Percentiles rank a stretch among this genome's conserved stretches.
phyloP scores from a whole-genome alignment of 208 protist species.

The Wallacemonas collosoma region DNA sequence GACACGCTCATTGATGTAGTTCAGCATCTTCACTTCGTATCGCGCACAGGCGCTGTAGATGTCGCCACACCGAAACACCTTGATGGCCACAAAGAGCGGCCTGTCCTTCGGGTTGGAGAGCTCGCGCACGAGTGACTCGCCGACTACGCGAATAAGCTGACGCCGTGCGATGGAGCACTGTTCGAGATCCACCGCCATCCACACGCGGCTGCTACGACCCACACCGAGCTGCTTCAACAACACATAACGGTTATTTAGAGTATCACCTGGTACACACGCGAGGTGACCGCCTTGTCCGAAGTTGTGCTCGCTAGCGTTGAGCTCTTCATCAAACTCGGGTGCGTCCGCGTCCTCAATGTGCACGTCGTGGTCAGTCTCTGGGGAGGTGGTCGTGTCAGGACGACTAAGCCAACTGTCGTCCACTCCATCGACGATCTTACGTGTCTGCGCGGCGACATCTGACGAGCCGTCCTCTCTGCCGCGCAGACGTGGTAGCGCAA shows the following conservation, averaged over 20 bases:
- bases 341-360: slow-evolving; percentile 12
- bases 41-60: slow-evolving; percentile 40
- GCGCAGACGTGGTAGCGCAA: background rate
- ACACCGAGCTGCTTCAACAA: slow-evolving; percentile 52
- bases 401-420: slow-evolving; percentile 1
- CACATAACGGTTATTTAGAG: slow-evolving; percentile 59
- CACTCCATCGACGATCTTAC: background rate
- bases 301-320: slow-evolving; percentile 37
- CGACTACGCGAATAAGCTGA: slow-evolving; percentile 40
- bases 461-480: background rate
- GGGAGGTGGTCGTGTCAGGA: background rate
- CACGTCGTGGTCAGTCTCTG: background rate
- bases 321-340: slow-evolving; percentile 17
- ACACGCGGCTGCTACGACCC: slow-evolving; percentile 60
- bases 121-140: slow-evolving; percentile 34
- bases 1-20: slow-evolving; percentile 56
- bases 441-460: too few relatives aligned
- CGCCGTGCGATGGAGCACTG: slow-evolving; percentile 46
- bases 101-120: slow-evolving; percentile 37
- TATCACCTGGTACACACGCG: slow-evolving; percentile 61
- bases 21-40: slow-evolving; percentile 50
- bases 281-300: slow-evolving; percentile 57
- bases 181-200: slow-evolving; percentile 67
- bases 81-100: slow-evolving; percentile 73
- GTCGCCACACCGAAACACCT: slow-evolving; percentile 62